Percentiles rank a stretch among this genome's conserved stretches.
Evolutionary conservation across 345 rosid genomes (phyloP).

Genomic region (Lepidium aucheri): DNA sequence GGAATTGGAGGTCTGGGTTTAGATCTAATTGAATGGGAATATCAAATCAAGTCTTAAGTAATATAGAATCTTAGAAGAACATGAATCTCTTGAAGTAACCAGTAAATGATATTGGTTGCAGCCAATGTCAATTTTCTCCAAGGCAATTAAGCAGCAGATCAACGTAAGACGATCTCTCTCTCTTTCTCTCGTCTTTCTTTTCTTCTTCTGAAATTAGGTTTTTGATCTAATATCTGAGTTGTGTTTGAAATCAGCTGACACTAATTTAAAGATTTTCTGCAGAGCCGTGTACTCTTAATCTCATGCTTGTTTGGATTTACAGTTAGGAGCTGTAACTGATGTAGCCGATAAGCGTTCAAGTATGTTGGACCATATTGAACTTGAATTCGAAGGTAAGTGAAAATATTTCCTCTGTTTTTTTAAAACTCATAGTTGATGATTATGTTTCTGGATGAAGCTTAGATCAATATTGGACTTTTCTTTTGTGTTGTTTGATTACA

Average conservation of each 20-base stretch:
- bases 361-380: slow-evolving; percentile 25
- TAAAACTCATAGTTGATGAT: neutral
- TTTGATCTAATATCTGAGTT: neutral
- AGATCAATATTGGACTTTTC: no score
- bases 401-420: neutral
- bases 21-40: slow-evolving; percentile 13
- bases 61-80: neutral
- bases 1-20: slow-evolving; percentile 15
- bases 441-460: neutral
- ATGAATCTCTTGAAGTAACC: neutral
- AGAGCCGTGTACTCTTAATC: neutral
- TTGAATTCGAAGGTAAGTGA: slow-evolving; percentile 20
- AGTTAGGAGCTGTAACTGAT: slow-evolving; percentile 30
- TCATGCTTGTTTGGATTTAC: neutral
- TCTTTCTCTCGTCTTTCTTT: neutral
- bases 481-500: slow-evolving; percentile 13
- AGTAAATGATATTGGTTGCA: neutral
- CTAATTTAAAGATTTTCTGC: neutral
- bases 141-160: slow-evolving; percentile 10
- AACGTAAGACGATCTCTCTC: slow-evolving; percentile 9
- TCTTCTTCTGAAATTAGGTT: neutral
- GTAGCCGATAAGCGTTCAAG: slow-evolving; percentile 8
- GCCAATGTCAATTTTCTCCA: slow-evolving; percentile 25
- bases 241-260: slow-evolving; percentile 19
- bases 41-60: neutral